Conservation (phyloP, 1,139 yeast species). For the Yamadazyma songkhlaensis region DNA sequence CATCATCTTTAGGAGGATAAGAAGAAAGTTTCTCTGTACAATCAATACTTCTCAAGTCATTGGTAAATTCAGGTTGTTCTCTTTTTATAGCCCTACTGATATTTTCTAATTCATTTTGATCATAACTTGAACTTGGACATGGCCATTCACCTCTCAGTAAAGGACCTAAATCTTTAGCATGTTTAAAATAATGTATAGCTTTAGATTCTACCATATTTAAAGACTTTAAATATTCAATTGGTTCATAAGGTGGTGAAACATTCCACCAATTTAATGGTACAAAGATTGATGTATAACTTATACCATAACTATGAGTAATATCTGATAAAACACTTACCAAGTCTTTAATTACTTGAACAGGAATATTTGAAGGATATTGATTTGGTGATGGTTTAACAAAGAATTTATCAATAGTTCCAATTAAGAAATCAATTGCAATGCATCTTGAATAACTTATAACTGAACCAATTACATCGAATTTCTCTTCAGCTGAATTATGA, state of each 20-base stretch:
- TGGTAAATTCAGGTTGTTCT: conserved; percentile 13
- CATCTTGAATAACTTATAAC: conserved; percentile 41
- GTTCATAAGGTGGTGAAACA: conserved; percentile 51
- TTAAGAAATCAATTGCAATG: conserved; percentile 35
- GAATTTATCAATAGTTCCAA: conserved; percentile 9
- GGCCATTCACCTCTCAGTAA: conserved; percentile 21
- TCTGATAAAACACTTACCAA: conserved; percentile 31
- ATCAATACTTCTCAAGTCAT: conserved; percentile 13
- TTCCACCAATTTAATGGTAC: conserved; percentile 47
- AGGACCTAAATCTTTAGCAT: conserved; percentile 20
- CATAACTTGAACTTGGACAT: conserved; percentile 10
- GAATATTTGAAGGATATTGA: conserved; percentile 19
- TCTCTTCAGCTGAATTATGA: conserved; percentile 14
- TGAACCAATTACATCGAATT: conserved; percentile 21
- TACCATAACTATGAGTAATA: conserved; percentile 5
- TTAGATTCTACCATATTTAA: conserved; percentile 43
- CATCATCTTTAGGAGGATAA: conserved; percentile 32
- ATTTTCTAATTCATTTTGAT: conserved; percentile 9
- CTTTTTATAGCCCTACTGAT: conserved; percentile 8
- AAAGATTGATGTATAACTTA: conserved; percentile 13
- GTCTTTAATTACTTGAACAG: conserved; percentile 30
- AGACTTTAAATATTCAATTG: conserved; percentile 42
- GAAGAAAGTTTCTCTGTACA: conserved; percentile 13
- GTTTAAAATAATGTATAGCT: conserved; percentile 39
- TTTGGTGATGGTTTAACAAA: conserved; percentile 1